A percentile compares a stretch with the other conserved stretches of the same genome.
These are phyloP conservation scores for Puccinellia tenuiflora DNA, from an alignment of 176 grass and related monocot species.

Conservation along the genomic window DNA sequence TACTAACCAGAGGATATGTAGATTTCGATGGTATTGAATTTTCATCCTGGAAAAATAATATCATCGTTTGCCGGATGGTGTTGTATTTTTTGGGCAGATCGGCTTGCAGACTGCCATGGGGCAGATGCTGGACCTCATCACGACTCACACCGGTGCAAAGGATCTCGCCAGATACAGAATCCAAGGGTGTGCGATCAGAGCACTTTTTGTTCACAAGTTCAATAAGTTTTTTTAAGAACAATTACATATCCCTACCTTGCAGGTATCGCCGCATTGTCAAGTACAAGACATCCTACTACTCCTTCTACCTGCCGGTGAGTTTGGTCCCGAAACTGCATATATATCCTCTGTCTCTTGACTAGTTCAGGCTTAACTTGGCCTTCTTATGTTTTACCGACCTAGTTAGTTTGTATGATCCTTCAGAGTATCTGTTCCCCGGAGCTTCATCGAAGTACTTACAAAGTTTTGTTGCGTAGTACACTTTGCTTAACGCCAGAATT, in stretches of 20 bases:
- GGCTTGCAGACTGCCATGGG: slow-evolving; percentile 60
- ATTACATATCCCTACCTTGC: background rate
- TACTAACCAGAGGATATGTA: too few relatives aligned
- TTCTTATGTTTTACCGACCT: background rate
- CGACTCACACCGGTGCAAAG: slow-evolving; percentile 46
- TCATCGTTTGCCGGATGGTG: background rate
- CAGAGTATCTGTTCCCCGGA: background rate
- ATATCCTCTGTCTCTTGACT: background rate
- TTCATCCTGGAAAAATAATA: background rate
- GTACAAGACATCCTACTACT: slow-evolving; percentile 72
- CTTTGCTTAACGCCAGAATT: background rate
- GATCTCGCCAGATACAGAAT: slow-evolving; percentile 60
- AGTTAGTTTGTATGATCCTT: background rate
- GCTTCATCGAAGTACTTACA: background rate
- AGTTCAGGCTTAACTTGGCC: background rate
- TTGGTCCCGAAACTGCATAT: background rate
- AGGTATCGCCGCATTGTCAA: slow-evolving; percentile 67
- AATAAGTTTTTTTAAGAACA: too few relatives aligned
- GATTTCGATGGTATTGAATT: background rate
- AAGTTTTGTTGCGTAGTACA: background rate
- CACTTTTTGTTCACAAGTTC: background rate
- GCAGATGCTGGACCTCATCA: slow-evolving; percentile 71
- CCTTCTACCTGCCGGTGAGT: slow-evolving; percentile 66
- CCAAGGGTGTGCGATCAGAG: slow-evolving; percentile 24
- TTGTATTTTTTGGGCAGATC: slow-evolving; percentile 32